Percentiles rank a stretch among this genome's conserved stretches.
phyloP scores from a whole-genome alignment of 2,329 filamentous ascomycete genomes.

The Escovopsis weberi region DNA sequence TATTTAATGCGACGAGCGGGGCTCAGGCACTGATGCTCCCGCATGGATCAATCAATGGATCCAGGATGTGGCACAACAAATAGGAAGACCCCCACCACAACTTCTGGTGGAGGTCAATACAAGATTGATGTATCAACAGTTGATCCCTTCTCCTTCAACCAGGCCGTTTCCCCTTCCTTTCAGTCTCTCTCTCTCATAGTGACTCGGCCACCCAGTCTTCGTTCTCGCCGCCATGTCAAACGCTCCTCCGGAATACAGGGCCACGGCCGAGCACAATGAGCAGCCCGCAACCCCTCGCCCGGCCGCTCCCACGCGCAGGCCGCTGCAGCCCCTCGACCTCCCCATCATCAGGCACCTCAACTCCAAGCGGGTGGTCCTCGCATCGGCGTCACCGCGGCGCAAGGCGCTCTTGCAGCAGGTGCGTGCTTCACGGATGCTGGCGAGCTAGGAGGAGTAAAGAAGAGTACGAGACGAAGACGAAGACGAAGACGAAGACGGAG shows the following conservation, averaged over 20 bases:
- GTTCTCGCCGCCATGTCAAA: conserved; percentile 13
- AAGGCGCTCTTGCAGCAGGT: conserved; percentile 67
- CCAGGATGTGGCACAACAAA: no score
- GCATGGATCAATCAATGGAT: no score
- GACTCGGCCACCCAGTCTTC: not conserved
- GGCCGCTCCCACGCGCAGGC: conserved; percentile 25
- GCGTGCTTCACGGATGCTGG: conserved; percentile 3
- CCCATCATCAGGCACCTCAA: conserved; percentile 66
- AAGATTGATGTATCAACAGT: no score
- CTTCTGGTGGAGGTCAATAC: no score
- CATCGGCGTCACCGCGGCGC: conserved; percentile 75
- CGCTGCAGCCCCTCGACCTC: conserved; percentile 57
- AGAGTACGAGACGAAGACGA: not conserved
- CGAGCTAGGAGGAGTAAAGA: no score
- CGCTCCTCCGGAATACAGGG: conserved; percentile 32
- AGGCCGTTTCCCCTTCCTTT: no score
- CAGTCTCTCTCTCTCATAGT: conserved; percentile 1
- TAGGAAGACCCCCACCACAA: no score
- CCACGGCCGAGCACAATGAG: conserved; percentile 22
- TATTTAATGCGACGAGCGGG: no score
- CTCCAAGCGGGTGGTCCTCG: conserved; percentile 71
- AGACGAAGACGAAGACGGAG: not conserved
- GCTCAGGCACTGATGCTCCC: no score
- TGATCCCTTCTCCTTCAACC: no score
- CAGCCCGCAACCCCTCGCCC: conserved; percentile 12